Percentiles rank a stretch among this genome's conserved stretches.
Evolutionary conservation across 176 grass and related monocot species (phyloP).

Genomic region (Musa schizocarpa): DNA sequence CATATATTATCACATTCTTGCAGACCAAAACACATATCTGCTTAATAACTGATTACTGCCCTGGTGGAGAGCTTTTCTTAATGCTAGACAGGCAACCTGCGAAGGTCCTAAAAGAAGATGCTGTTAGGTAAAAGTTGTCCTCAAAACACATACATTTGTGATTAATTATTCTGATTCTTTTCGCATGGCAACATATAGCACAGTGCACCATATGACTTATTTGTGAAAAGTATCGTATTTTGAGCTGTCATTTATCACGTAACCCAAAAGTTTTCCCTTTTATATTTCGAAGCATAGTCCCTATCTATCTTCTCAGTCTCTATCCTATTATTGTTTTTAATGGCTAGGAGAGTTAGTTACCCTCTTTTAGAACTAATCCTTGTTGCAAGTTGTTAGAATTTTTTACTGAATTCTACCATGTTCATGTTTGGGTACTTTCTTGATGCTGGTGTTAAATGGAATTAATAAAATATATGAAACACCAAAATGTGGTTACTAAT

Average conservation of each 20-base stretch:
- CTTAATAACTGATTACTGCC: slow-evolving; percentile 79
- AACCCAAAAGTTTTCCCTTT: neutral
- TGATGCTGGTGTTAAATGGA: too few relatives aligned
- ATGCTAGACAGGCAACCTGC: slow-evolving; percentile 74
- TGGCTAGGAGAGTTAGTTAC: neutral
- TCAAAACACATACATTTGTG: neutral
- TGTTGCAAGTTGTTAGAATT: neutral
- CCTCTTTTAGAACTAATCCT: neutral
- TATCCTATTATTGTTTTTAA: neutral
- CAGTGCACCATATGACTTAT: neutral
- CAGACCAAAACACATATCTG: slow-evolving; percentile 90
- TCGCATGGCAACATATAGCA: neutral
- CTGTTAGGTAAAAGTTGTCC: slow-evolving; percentile 54
- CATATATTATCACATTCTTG: slow-evolving; percentile 24
- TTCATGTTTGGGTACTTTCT: too few relatives aligned
- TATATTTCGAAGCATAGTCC: neutral
- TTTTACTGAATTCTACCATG: neutral
- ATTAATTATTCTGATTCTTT: slow-evolving; percentile 1
- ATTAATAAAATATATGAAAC: too few relatives aligned
- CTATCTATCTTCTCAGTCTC: neutral
- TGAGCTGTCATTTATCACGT: neutral
- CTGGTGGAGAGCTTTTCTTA: slow-evolving; percentile 82
- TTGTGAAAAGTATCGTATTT: neutral
- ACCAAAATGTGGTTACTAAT: too few relatives aligned
- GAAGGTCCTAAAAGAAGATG: slow-evolving; percentile 83